A percentile compares a stretch with the other conserved stretches of the same genome.
phyloP scores from a whole-genome alignment of 108 stramenopile species.

The Conticribra guillardii region DNA sequence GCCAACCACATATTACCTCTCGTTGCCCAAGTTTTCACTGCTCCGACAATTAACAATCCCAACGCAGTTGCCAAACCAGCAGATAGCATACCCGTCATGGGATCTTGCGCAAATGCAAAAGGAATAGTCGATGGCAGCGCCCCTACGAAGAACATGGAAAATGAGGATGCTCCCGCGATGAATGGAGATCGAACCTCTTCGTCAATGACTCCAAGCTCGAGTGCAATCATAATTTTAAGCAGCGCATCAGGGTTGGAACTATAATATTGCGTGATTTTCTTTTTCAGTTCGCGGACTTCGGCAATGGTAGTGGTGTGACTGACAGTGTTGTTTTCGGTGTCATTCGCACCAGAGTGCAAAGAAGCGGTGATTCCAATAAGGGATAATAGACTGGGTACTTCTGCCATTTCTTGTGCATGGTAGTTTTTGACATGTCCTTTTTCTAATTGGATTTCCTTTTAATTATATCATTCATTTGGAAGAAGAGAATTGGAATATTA shows the following conservation, averaged over 20 bases:
- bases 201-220: conserved; percentile 83
- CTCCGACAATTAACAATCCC: conserved; percentile 65
- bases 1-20: conserved; percentile 58
- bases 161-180: conserved; percentile 57
- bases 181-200: conserved; percentile 66
- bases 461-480: background rate
- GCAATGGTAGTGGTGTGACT: background rate
- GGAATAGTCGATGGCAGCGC: conserved; percentile 71
- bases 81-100: conserved; percentile 48
- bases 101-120: conserved; percentile 53
- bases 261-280: conserved; percentile 53
- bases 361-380: conserved; percentile 65
- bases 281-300: conserved; percentile 45
- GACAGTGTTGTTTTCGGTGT: background rate
- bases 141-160: conserved; percentile 62
- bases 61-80: conserved; percentile 50
- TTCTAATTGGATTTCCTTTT: conserved; percentile 68
- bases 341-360: background rate
- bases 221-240: conserved; percentile 72
- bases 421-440: conserved; percentile 60
- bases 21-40: conserved; percentile 77
- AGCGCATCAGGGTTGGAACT: conserved; percentile 63
- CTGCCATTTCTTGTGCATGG: conserved; percentile 58
- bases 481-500: background rate
- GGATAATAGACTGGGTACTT: conserved; percentile 49